phyloP scores from a whole-genome alignment of 108 stramenopile genomes.

The Skeletonema costatum region DNA sequence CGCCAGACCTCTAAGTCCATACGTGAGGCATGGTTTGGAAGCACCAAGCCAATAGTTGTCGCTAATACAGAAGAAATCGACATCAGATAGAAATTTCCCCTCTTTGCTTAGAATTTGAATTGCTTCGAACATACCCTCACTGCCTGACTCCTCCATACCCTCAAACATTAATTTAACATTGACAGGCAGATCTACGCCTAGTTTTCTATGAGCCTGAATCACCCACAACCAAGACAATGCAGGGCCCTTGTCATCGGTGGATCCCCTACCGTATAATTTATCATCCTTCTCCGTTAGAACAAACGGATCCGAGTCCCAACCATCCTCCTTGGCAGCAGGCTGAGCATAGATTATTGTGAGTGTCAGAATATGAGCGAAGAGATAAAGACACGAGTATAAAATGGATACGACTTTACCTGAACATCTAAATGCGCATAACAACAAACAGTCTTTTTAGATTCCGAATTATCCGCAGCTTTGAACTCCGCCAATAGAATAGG shows the following conservation, averaged over 20 bases:
- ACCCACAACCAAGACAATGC: constrained; percentile 86
- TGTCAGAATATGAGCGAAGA: neutral
- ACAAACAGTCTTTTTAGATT: constrained; percentile 78
- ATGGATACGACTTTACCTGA: constrained; percentile 22
- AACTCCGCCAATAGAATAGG: constrained; percentile 73
- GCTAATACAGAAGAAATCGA: constrained; percentile 74
- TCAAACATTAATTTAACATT: constrained; percentile 82
- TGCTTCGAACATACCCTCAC: too few species aligned
- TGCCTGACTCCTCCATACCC: constrained; percentile 87
- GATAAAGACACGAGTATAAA: neutral
- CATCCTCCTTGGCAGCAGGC: constrained; percentile 72
- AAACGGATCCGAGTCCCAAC: constrained; percentile 87
- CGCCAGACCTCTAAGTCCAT: constrained; percentile 80
- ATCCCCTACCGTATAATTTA: constrained; percentile 76
- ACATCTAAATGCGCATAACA: constrained; percentile 83
- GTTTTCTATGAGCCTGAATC: constrained; percentile 66
- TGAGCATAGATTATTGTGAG: neutral
- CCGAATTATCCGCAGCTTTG: constrained; percentile 25
- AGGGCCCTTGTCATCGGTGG: constrained; percentile 87
- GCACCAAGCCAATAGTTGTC: constrained; percentile 85
- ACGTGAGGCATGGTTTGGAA: constrained; percentile 81
- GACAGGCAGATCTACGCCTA: constrained; percentile 68
- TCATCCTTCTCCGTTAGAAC: constrained; percentile 73
- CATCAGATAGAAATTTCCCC: constrained; percentile 76
- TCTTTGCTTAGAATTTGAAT: constrained; percentile 61